phyloP scores from a whole-genome alignment of 768 basidiomycete genomes.

The Auriscalpium microsporum region DNA sequence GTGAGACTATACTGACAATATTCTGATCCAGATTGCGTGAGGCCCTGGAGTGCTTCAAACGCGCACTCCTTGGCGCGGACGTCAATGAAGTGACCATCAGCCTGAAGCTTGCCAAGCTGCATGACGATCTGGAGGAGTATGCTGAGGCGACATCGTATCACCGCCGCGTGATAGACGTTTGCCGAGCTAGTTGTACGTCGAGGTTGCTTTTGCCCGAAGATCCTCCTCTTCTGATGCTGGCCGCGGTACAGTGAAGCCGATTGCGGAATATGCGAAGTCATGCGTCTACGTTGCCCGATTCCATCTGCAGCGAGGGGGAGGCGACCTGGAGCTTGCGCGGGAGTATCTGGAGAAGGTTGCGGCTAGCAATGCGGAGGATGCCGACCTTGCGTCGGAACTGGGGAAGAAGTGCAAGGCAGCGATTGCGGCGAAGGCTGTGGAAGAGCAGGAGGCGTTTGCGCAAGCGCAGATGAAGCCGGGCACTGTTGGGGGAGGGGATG shows the following conservation, averaged over 20 bases:
- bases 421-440: conserved; percentile 6
- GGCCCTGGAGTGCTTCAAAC: conserved; percentile 86
- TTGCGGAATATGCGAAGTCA: conserved; percentile 79
- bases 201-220: no score
- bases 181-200: conserved; percentile 46
- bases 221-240: conserved; percentile 7
- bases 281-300: conserved; percentile 77
- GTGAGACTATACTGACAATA: neutral
- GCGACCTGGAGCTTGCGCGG: conserved; percentile 62
- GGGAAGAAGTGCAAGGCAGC: conserved; percentile 12
- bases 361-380: conserved; percentile 13
- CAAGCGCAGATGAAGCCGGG: no score
- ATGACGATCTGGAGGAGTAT: conserved; percentile 57
- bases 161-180: conserved; percentile 69
- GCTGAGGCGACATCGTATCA: conserved; percentile 72
- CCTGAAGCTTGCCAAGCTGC: conserved; percentile 65
- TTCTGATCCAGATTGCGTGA: conserved; percentile 55
- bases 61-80: conserved; percentile 78
- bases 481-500: no score
- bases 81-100: conserved; percentile 67
- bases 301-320: conserved; percentile 51
- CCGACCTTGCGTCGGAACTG: conserved; percentile 11
- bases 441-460: neutral
- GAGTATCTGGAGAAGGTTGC: conserved; percentile 61
- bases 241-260: conserved; percentile 44